phyloP scores from a whole-genome alignment of 768 basidiomycete species.

The Rubroboletus pulcherrimus region DNA sequence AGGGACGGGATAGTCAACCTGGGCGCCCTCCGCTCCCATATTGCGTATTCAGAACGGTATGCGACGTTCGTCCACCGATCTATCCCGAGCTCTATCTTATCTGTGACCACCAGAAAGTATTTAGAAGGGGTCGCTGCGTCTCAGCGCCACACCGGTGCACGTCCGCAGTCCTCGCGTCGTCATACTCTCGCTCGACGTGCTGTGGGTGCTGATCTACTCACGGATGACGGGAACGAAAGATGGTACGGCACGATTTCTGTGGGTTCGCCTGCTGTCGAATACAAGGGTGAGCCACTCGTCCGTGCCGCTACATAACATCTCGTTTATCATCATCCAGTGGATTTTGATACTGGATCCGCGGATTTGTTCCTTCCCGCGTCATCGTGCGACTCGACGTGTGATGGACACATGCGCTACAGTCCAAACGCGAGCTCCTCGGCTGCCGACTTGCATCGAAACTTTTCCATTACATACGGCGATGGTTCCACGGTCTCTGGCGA shows the following conservation, averaged over 20 bases:
- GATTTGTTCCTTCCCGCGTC: conserved; percentile 33
- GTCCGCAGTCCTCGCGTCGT: not conserved
- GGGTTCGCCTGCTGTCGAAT: conserved; percentile 22
- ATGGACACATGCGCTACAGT: conserved; percentile 35
- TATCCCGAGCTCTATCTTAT: conserved; percentile 1
- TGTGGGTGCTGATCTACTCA: conserved; percentile 9
- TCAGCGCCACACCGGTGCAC: not conserved
- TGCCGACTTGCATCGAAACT: conserved; percentile 18
- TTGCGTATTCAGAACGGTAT: conserved; percentile 11
- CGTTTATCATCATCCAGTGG: conserved; percentile 12
- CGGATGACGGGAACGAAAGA: conserved; percentile 6
- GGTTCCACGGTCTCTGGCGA: conserved; percentile 38
- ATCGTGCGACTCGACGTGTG: conserved; percentile 29
- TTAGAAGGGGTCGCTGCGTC: conserved; percentile 9
- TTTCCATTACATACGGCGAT: conserved; percentile 42
- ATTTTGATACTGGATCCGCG: conserved; percentile 36
- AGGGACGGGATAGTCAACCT: conserved; percentile 19
- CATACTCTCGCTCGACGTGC: conserved; percentile 2
- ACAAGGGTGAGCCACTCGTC: conserved; percentile 11
- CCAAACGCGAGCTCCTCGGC: conserved; percentile 32
- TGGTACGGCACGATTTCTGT: conserved; percentile 28
- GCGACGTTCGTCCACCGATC: not conserved
- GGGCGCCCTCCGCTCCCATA: conserved; percentile 9
- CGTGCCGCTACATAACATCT: not conserved
- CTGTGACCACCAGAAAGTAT: conserved; percentile 16